Evolutionary conservation across 176 grass and related monocot species (phyloP).

Genomic region (Musa beccarii): DNA sequence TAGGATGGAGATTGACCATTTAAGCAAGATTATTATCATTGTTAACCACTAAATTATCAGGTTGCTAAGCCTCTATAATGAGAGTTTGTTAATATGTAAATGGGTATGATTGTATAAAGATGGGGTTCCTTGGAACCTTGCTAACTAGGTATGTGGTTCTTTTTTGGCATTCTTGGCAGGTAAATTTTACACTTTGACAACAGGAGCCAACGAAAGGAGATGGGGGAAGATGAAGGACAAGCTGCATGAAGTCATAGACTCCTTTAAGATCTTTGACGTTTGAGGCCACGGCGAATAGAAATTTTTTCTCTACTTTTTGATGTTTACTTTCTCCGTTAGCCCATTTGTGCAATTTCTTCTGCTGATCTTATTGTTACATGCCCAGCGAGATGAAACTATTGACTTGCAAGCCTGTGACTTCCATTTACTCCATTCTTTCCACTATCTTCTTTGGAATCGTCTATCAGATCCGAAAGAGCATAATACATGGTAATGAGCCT

Average conservation of each 20-base stretch:
- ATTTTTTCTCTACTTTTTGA: neutral
- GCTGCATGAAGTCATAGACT: constrained; percentile 57
- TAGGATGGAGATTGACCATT: too few relatives aligned
- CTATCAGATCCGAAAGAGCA: neutral
- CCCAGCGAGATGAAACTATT: neutral
- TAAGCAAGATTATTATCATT: too few relatives aligned
- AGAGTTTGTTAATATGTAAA: too few relatives aligned
- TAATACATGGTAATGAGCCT: too few relatives aligned
- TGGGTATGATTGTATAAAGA: too few relatives aligned
- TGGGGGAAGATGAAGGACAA: constrained; percentile 96
- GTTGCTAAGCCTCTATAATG: too few relatives aligned
- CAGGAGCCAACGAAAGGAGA: constrained; percentile 89
- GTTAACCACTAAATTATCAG: too few relatives aligned
- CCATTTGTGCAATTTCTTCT: neutral
- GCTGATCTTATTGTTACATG: neutral
- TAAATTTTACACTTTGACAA: constrained; percentile 87
- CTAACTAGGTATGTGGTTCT: neutral
- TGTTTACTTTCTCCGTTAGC: neutral
- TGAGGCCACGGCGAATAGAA: neutral
- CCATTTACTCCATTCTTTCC: neutral
- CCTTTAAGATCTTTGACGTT: constrained; percentile 59
- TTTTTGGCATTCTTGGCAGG: constrained; percentile 34
- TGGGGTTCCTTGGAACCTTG: neutral
- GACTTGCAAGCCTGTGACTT: neutral
- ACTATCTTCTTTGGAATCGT: neutral